Percentiles rank a stretch among this genome's conserved stretches.
Conservation (phyloP, 768 basidiomycete genomes). For the Lentinus brumalis region DNA sequence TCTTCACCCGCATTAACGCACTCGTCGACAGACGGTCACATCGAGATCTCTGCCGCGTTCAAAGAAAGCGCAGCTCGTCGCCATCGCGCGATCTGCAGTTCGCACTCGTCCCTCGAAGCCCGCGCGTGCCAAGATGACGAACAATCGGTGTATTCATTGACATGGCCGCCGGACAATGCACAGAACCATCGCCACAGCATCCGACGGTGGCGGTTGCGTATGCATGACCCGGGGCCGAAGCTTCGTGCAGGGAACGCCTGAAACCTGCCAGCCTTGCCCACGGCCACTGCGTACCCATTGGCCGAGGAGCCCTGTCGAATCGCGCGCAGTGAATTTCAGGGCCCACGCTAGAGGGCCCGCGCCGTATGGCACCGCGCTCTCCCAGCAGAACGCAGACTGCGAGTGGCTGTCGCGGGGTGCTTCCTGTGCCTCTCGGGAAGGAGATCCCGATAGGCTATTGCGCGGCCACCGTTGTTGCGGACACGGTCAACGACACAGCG, state of each 20-base stretch:
- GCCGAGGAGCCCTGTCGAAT: constrained; percentile 13
- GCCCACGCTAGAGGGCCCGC: constrained; percentile 8
- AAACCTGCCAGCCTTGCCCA: neutral
- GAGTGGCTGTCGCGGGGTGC: constrained; percentile 14
- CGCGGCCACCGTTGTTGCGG: constrained; percentile 13
- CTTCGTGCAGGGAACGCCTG: neutral
- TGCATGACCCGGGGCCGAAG: constrained; percentile 21
- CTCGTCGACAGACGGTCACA: neutral
- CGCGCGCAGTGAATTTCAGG: constrained; percentile 1
- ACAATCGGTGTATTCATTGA: constrained; percentile 5
- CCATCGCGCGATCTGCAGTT: neutral
- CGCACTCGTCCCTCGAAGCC: neutral
- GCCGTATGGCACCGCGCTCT: constrained; percentile 1
- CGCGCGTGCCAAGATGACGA: constrained; percentile 4
- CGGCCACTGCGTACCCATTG: constrained; percentile 1
- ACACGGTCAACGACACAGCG: constrained; percentile 20
- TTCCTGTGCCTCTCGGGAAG: constrained; percentile 12
- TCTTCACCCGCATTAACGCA: neutral
- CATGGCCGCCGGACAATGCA: constrained; percentile 4
- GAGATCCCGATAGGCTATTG: constrained; percentile 23
- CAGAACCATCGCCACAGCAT: constrained; percentile 11
- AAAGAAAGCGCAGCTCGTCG: neutral
- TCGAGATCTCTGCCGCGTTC: neutral
- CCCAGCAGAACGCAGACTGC: neutral
- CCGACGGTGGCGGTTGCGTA: constrained; percentile 10